Percentiles rank a stretch among this genome's conserved stretches.
These are phyloP conservation scores for Castanea mollissima DNA, from an alignment of 306 rosid genomes.

Conservation along the genomic window DNA sequence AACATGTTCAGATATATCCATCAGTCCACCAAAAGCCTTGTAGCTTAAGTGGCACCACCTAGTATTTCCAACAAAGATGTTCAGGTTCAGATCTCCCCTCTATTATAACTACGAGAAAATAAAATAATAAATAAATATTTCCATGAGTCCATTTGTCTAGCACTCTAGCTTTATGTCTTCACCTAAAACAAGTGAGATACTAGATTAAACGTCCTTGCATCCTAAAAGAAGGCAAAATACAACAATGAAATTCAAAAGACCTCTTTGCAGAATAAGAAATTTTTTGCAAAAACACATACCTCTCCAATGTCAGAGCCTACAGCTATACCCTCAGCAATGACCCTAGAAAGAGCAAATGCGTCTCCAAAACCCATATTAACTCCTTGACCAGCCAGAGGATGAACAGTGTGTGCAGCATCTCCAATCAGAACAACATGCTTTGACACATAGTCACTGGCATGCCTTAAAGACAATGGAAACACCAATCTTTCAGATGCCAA, in stretches of 20 bases:
- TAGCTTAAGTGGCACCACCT: too few relatives aligned
- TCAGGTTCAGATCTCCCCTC: too few relatives aligned
- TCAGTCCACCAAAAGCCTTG: too few relatives aligned
- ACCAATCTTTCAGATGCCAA: conserved; percentile 77
- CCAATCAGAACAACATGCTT: conserved; percentile 75
- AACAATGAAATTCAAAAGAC: not conserved
- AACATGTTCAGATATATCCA: not conserved
- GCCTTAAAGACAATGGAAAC: conserved; percentile 79
- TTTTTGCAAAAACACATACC: conserved; percentile 40
- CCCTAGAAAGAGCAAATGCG: conserved; percentile 68
- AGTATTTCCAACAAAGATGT: too few relatives aligned
- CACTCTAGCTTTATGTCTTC: too few relatives aligned
- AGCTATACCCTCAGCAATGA: conserved; percentile 77
- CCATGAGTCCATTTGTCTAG: not conserved
- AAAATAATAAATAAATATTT: too few relatives aligned
- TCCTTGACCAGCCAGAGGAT: conserved; percentile 97
- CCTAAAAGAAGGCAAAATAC: not conserved
- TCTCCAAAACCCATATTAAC: conserved; percentile 94
- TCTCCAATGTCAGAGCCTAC: conserved; percentile 80
- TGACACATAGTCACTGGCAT: conserved; percentile 70
- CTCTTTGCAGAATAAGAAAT: not conserved
- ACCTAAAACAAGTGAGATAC: not conserved
- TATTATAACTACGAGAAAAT: too few relatives aligned
- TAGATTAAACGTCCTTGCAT: not conserved
- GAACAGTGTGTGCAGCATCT: conserved; percentile 93